Evolutionary conservation across 805 yeast species (phyloP).

Genomic region (Myxozyma melibiosi): DNA sequence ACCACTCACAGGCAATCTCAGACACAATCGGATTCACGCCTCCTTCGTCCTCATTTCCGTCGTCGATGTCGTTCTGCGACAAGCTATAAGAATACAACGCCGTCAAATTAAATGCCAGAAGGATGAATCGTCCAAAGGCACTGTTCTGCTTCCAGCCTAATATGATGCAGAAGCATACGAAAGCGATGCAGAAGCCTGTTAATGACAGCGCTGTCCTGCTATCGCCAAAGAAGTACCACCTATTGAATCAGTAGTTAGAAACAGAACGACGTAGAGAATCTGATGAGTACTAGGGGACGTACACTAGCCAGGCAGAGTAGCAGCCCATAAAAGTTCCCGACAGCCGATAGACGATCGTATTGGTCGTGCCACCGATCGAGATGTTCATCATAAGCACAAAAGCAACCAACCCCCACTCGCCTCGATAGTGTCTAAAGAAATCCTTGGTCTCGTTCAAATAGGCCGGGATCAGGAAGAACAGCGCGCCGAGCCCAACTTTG

Average conservation of each 20-base stretch:
- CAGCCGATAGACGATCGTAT: conserved; percentile 42
- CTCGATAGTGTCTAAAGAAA: conserved; percentile 65
- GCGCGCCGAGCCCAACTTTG: conserved; percentile 76
- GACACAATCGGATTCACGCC: conserved; percentile 67
- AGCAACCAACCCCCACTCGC: conserved; percentile 82
- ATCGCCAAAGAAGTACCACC: conserved; percentile 62
- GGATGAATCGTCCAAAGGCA: conserved; percentile 53
- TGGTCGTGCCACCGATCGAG: conserved; percentile 77
- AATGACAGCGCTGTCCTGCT: conserved; percentile 56
- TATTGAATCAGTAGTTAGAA: conserved; percentile 46
- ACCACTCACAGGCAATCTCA: conserved; percentile 59
- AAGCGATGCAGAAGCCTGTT: conserved; percentile 48
- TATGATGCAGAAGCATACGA: conserved; percentile 56
- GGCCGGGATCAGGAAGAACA: conserved; percentile 66
- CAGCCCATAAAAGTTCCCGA: conserved; percentile 72
- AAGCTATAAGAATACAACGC: conserved; percentile 74
- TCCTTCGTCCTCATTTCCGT: conserved; percentile 65
- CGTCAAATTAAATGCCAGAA: conserved; percentile 76
- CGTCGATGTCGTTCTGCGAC: conserved; percentile 55
- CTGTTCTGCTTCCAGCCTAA: conserved; percentile 62
- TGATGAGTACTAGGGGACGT: too few species aligned
- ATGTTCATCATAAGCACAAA: conserved; percentile 84
- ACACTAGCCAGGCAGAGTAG: conserved; percentile 21
- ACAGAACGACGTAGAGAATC: conserved; percentile 32
- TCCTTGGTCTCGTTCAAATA: conserved; percentile 58